A percentile compares a stretch with the other conserved stretches of the same genome.
Evolutionary conservation across 1,139 yeast species (phyloP).

Genomic region (Candida frijolesensis): DNA sequence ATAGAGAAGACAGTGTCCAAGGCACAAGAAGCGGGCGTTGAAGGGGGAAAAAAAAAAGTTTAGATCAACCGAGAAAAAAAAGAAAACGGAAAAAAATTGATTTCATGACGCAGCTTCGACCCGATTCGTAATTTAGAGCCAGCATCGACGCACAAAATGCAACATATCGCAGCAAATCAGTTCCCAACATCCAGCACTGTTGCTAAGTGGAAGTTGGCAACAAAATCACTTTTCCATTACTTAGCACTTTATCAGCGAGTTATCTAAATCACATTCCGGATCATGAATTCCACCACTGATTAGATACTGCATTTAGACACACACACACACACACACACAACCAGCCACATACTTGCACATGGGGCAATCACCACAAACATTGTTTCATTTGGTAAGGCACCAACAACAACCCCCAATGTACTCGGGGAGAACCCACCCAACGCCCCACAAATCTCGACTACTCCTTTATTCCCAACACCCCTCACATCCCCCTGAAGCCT

Average conservation of each 20-base stretch:
- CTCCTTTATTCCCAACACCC: no score
- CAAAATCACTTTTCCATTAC: no score
- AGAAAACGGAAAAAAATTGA: background rate
- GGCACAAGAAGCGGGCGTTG: no score
- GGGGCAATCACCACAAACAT: background rate
- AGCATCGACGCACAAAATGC: background rate
- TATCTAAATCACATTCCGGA: background rate
- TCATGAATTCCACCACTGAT: background rate
- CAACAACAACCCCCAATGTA: no score
- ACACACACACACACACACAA: background rate
- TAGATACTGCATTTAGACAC: background rate
- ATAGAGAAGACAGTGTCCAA: no score
- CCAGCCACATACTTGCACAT: background rate
- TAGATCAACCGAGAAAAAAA: background rate
- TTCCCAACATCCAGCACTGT: background rate
- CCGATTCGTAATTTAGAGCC: background rate
- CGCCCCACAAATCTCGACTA: no score
- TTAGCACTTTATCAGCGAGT: no score
- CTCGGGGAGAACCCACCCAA: no score
- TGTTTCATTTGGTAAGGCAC: background rate
- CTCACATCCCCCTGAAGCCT: no score
- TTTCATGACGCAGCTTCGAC: background rate
- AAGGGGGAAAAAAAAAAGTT: background rate
- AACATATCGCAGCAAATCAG: background rate
- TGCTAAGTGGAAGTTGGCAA: background rate